Base-by-base conservation (phyloP, 78 protist species). In the Anaeramoeba flamelloides region DNA sequence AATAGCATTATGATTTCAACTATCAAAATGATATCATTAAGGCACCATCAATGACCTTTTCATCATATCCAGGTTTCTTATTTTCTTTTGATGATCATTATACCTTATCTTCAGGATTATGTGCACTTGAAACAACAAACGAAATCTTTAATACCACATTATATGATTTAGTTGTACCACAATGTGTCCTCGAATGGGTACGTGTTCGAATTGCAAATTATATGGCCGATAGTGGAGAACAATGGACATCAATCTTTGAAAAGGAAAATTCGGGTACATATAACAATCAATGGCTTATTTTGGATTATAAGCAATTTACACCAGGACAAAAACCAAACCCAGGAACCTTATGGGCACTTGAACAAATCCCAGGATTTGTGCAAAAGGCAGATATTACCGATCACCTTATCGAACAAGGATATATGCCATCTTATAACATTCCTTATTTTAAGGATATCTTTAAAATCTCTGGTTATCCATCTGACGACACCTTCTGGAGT, bases 61-160 rank as follows among this genome's bases (percentile, higher is more conserved):
- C 81, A 32, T 76, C 81, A 38, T 84, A 84, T 36, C 86, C 86
- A 0, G 86, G 82, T 2, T 17, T 84, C 77, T 39, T 84, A 1
- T 1, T 3, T 39, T 76, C 81, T 30, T 41, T 84, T 34, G 86
- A 84, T 74, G 86, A 84, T 38, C 74, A 74, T 36, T 38, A 40
- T 8, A 75, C 69, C 17, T 0, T 1, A 31, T 78, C 38, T 38
- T n/a, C 1, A 30, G 36, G 1, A 31, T 2, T 84, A n/a, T 32
- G 77, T 36, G 77, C 74, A n/a, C n/a, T 79, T 38, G 86, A 84
- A 39, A 87, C 90, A 4, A 90, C 93, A 32, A 76, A 85, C 40
- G 33, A 22, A 22, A 76, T 85, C 32, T n/a, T 79, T 32, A 90
- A 87, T 74, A 41, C 41, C 30, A 34, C 87, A 22, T 2, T 90